A percentile compares a stretch with the other conserved stretches of the same genome.
These are phyloP conservation scores for Fallopia convolvulus DNA, from an alignment of 148 eudicot species.

Conservation along the genomic window DNA sequence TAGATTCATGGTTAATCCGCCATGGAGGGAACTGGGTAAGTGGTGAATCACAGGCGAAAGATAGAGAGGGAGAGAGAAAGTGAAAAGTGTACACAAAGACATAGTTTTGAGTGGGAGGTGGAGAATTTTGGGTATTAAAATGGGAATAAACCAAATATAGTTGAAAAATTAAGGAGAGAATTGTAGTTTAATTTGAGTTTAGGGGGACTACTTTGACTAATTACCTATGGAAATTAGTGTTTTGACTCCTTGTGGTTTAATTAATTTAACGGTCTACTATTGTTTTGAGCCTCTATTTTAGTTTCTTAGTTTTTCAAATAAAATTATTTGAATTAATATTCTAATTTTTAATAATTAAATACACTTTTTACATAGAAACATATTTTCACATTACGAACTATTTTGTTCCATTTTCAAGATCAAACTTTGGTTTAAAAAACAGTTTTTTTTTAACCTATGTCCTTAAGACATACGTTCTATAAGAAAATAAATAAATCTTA, in stretches of 20 bases:
- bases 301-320: too few relatives aligned
- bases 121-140: constrained; percentile 8
- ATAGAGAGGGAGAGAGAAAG: constrained; percentile 15
- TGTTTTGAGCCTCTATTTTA: too few relatives aligned
- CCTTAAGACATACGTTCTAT: too few relatives aligned
- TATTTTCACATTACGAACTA: too few relatives aligned
- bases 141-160: constrained; percentile 19
- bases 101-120: constrained; percentile 7
- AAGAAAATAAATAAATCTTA: too few relatives aligned
- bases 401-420: too few relatives aligned
- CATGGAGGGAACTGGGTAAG: not conserved
- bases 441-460: too few relatives aligned
- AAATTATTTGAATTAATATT: too few relatives aligned
- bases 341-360: too few relatives aligned
- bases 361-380: too few relatives aligned
- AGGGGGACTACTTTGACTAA: constrained; percentile 19
- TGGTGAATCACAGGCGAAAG: constrained; percentile 1
- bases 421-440: too few relatives aligned
- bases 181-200: constrained; percentile 4
- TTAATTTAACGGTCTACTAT: not conserved
- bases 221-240: constrained; percentile 17
- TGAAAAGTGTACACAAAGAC: not conserved
- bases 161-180: not conserved
- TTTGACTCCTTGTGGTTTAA: not conserved
- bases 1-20: constrained; percentile 4